Evolutionary conservation across 2,329 filamentous ascomycete genomes (phyloP).

Genomic region (Botrytis galanthina): DNA sequence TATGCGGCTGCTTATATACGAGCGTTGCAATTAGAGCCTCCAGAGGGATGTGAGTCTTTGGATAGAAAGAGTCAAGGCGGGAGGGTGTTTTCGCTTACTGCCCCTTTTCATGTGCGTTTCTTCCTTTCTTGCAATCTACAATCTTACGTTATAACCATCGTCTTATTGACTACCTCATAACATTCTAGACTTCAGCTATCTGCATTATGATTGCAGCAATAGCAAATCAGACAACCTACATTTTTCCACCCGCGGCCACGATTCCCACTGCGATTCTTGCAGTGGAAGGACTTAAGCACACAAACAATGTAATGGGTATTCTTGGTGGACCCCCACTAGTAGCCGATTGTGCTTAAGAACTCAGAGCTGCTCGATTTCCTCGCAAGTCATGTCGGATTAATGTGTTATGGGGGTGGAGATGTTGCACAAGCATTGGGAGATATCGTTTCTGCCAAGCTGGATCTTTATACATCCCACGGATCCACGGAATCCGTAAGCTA

Average conservation of each 20-base stretch:
- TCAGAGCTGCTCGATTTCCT: neutral
- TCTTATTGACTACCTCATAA: no score
- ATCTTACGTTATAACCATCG: neutral
- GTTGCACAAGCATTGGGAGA: constrained; percentile 8
- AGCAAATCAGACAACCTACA: neutral
- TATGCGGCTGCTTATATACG: neutral
- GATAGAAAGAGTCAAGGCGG: neutral
- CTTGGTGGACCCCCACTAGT: neutral
- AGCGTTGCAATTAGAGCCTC: neutral
- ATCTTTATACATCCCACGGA: neutral
- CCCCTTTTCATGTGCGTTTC: neutral
- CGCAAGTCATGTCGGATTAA: neutral
- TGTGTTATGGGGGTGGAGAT: constrained; percentile 12
- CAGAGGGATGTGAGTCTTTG: neutral
- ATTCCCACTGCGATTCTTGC: neutral
- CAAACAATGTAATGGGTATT: neutral
- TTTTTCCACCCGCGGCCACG: neutral
- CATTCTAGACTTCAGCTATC: neutral
- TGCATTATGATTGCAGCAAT: neutral
- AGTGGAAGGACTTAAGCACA: neutral
- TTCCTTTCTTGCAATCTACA: neutral
- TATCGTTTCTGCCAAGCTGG: neutral
- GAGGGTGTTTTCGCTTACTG: neutral
- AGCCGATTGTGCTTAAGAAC: neutral
- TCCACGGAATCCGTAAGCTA: neutral